A percentile compares a stretch with the other conserved stretches of the same genome.
These are phyloP conservation scores for Akanthomyces lecanii DNA, from an alignment of 2,329 filamentous ascomycete genomes.

Conservation along the genomic window DNA sequence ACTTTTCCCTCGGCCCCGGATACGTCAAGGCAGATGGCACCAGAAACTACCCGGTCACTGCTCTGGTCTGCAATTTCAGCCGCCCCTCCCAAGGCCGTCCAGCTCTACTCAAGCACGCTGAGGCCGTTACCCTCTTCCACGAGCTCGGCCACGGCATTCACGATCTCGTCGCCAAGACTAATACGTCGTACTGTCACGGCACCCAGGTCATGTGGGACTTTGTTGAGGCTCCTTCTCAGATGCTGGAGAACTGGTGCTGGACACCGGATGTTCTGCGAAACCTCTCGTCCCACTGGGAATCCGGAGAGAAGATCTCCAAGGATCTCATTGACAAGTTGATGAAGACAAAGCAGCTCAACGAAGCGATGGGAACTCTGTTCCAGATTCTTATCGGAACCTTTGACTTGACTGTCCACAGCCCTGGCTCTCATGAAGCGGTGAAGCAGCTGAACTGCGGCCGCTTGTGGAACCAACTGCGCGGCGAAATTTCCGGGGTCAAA, in stretches of 20 bases:
- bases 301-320: slow-evolving; percentile 66
- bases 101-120: slow-evolving; percentile 74
- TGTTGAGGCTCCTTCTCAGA: slow-evolving; percentile 67
- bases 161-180: slow-evolving; percentile 59
- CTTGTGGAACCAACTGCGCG: slow-evolving; percentile 68
- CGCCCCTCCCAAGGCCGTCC: slow-evolving; percentile 75
- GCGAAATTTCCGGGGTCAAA: slow-evolving; percentile 67
- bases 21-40: slow-evolving; percentile 64
- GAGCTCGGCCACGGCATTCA: slow-evolving; percentile 69
- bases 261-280: slow-evolving; percentile 59
- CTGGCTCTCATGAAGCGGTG: slow-evolving; percentile 63
- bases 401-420: slow-evolving; percentile 76
- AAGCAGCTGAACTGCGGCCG: slow-evolving; percentile 61
- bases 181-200: slow-evolving; percentile 63
- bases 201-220: slow-evolving; percentile 65
- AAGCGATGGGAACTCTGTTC: slow-evolving; percentile 70
- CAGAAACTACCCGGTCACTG: slow-evolving; percentile 71
- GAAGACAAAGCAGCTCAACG: slow-evolving; percentile 75
- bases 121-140: slow-evolving; percentile 80
- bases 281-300: slow-evolving; percentile 70
- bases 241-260: slow-evolving; percentile 77
- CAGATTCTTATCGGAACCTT: slow-evolving; percentile 80
- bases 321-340: slow-evolving; percentile 71
- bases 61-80: slow-evolving; percentile 80
- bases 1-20: slow-evolving; percentile 76